Percentiles rank a stretch among this genome's conserved stretches.
These are phyloP conservation scores for Dittrichia graveolens DNA, from an alignment of 129 eudicot genomes.

Conservation along the genomic window DNA sequence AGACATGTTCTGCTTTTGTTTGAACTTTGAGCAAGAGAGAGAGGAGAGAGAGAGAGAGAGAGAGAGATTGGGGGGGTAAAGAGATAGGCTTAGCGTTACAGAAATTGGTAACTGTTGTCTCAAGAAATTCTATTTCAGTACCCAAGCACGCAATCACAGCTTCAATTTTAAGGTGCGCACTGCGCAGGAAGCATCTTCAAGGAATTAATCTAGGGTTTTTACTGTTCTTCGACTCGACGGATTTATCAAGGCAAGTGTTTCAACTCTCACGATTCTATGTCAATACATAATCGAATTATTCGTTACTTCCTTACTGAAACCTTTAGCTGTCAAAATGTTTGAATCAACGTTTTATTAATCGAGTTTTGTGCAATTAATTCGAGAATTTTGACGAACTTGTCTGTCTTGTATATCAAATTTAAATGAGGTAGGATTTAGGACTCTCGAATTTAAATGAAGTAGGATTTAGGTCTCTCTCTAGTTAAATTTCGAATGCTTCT, in stretches of 20 bases:
- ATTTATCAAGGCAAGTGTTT: constrained; percentile 39
- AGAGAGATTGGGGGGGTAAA: not conserved
- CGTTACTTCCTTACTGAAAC: not conserved
- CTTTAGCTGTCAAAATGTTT: not conserved
- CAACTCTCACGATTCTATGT: not conserved
- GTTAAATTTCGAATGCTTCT: not conserved
- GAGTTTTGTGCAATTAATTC: not conserved
- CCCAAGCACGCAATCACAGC: constrained; percentile 24
- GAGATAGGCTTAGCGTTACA: constrained; percentile 1
- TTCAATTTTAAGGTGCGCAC: not conserved
- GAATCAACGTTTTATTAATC: not conserved
- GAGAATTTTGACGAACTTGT: not conserved
- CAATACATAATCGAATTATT: constrained; percentile 11
- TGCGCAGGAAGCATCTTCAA: constrained; percentile 4
- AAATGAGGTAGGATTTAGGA: too few species aligned
- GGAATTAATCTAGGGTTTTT: constrained; percentile 29
- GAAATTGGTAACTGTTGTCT: constrained; percentile 16
- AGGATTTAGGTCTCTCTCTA: not conserved
- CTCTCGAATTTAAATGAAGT: too few species aligned
- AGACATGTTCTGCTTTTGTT: constrained; percentile 5
- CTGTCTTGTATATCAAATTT: constrained; percentile 4
- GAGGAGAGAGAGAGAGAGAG: constrained; percentile 29
- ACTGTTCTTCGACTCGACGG: constrained; percentile 11
- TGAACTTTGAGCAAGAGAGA: constrained; percentile 34
- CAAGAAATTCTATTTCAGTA: constrained; percentile 27